Base-by-base conservation (phyloP, 768 basidiomycete species). In the Leccinum boreale region DNA sequence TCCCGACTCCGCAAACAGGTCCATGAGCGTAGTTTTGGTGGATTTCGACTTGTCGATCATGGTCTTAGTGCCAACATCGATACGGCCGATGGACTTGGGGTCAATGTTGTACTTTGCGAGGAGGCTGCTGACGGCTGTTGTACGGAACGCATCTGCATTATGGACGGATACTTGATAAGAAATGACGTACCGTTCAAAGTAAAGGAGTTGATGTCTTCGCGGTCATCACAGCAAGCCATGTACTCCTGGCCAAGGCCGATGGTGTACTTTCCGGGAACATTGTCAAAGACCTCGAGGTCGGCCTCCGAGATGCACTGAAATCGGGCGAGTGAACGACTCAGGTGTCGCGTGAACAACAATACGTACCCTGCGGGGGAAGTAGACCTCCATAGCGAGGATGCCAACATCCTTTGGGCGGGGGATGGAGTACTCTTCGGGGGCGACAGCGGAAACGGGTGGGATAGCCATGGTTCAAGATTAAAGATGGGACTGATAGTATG, bases 11-110 rank as follows among this genome's bases (percentile, higher is more conserved):
- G 90, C 86, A 71, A 99, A 99, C 68, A 98, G 89, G 75, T 98
- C 94, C 97, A 99, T 98, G 60, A 99, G 84, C 57, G 92, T 88
- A 2, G 97, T 98, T 78, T 99, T 99, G 75, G 94, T 93, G 7
- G 96, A 92, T 77, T 99, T 99, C 46, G 94, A 95, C 79, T 98
- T 98, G 85, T 99, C 97, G 67, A 99, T 97, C 76, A 98, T 92
- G 45, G 97, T 98, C 74, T 99, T 96, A 21, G 97, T 99, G 49
- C 97, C 97, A 57, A 98, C 94, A 62, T 99, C 97, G 58, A 99
- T 86, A 63, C 97, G 94, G 58, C 97, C 97, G 73, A 99, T 94
- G 53, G 93, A 93, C 69, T 83, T 88, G 65, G 97, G 94, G 79
- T 98, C 95, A 69, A 99, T 84, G 79, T 93, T 87, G 83, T 87